phyloP scores from a whole-genome alignment of 2,329 filamentous ascomycete species.

The Knufia petricola region DNA sequence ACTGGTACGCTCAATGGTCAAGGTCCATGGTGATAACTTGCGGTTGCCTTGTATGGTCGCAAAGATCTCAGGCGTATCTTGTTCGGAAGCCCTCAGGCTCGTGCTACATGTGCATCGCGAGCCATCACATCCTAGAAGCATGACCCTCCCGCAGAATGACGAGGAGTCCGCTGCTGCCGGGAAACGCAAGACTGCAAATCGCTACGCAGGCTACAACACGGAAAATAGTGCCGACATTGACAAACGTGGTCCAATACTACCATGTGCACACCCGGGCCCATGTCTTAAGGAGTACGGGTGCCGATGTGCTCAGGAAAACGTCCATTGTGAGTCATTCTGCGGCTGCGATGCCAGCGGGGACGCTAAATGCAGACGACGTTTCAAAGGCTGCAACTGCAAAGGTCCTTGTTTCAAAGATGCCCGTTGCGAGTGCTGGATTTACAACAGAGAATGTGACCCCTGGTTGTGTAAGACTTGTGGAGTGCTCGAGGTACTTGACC shows the following conservation, averaged over 20 bases:
- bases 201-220: slow-evolving; percentile 12
- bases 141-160: background rate
- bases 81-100: slow-evolving; percentile 16
- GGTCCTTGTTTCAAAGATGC: slow-evolving; percentile 20
- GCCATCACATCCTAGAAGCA: background rate
- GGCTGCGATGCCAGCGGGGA: slow-evolving; percentile 19
- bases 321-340: slow-evolving; percentile 23
- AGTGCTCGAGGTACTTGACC: slow-evolving; percentile 58
- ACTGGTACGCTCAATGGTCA: background rate
- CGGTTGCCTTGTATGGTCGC: slow-evolving; percentile 20
- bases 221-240: slow-evolving; percentile 16
- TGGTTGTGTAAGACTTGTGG: slow-evolving; percentile 64
- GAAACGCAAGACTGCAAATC: slow-evolving; percentile 4
- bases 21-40: slow-evolving; percentile 18
- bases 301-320: slow-evolving; percentile 18
- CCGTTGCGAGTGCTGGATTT: slow-evolving; percentile 57
- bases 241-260: slow-evolving; percentile 19
- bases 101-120: slow-evolving; percentile 11
- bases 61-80: slow-evolving; percentile 15
- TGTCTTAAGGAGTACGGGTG: slow-evolving; percentile 19
- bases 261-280: slow-evolving; percentile 22
- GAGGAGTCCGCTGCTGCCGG: background rate
- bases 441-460: slow-evolving; percentile 73
- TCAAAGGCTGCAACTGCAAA: slow-evolving; percentile 22
- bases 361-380: slow-evolving; percentile 22